A percentile compares a stretch with the other conserved stretches of the same genome.
Evolutionary conservation across 2,329 filamentous ascomycete species (phyloP).

Genomic region (Dendryphion nanum): DNA sequence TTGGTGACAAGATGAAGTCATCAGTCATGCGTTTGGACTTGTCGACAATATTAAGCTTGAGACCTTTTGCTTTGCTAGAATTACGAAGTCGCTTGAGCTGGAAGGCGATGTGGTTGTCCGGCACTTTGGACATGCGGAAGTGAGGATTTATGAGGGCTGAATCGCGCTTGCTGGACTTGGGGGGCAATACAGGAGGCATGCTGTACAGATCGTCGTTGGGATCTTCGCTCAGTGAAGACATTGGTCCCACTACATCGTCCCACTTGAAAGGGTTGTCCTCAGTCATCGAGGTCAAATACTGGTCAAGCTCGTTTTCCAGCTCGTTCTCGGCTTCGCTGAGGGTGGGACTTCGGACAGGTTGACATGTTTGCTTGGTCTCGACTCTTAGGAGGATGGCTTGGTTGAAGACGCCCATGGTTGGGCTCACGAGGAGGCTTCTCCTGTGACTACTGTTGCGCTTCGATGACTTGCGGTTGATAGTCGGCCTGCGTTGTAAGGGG

Average conservation of each 20-base stretch:
- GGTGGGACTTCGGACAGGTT: conserved; percentile 40
- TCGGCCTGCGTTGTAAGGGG: conserved; percentile 12
- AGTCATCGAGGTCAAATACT: conserved; percentile 31
- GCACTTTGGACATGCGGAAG: conserved; percentile 22
- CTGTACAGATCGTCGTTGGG: conserved; percentile 3
- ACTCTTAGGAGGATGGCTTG: conserved; percentile 21
- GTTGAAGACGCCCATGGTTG: conserved; percentile 21
- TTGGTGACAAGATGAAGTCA: conserved; percentile 19
- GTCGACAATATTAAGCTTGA: conserved; percentile 25
- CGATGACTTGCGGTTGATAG: conserved; percentile 20
- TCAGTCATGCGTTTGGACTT: conserved; percentile 18
- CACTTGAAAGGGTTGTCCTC: conserved; percentile 19
- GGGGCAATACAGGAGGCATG: conserved; percentile 38
- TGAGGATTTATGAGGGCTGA: conserved; percentile 16
- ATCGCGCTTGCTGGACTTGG: conserved; percentile 43
- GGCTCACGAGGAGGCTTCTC: conserved; percentile 13
- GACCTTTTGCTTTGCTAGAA: conserved; percentile 12
- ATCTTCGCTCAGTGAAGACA: too few species aligned
- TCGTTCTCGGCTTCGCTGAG: conserved; percentile 48
- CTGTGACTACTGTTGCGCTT: conserved; percentile 9
- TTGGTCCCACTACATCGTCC: conserved; percentile 12
- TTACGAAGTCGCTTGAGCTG: conserved; percentile 21
- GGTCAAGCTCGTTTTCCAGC: conserved; percentile 33
- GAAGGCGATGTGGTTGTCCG: conserved; percentile 30
- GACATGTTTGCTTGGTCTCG: conserved; percentile 14